Evolutionary conservation across 108 stramenopile species (phyloP).

Genomic region (Skeletonema menzelii): DNA sequence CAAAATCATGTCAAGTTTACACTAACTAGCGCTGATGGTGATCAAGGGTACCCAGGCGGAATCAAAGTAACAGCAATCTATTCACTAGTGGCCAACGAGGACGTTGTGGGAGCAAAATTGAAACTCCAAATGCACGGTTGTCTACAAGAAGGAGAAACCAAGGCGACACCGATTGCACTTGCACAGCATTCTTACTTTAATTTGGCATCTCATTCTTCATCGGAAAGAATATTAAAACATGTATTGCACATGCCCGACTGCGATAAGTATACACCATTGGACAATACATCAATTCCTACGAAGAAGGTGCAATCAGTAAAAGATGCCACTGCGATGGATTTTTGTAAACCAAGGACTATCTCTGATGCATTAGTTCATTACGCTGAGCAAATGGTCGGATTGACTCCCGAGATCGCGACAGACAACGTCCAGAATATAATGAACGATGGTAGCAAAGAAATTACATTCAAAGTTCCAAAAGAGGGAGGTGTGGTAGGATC

Average conservation of each 20-base stretch:
- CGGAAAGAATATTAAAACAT: constrained; percentile 66
- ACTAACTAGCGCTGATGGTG: constrained; percentile 63
- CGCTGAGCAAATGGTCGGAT: constrained; percentile 32
- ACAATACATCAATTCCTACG: constrained; percentile 68
- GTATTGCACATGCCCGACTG: constrained; percentile 53
- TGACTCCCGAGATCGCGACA: constrained; percentile 12
- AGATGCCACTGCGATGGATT: constrained; percentile 64
- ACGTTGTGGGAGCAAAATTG: constrained; percentile 24
- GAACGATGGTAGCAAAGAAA: not conserved
- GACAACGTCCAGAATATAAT: constrained; percentile 17
- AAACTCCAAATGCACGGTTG: constrained; percentile 57
- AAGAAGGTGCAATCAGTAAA: constrained; percentile 55
- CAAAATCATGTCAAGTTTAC: constrained; percentile 51
- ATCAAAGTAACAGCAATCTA: constrained; percentile 65
- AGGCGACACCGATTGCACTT: constrained; percentile 73
- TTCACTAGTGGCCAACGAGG: constrained; percentile 41
- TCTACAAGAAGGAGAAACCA: constrained; percentile 39
- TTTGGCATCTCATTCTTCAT: constrained; percentile 50
- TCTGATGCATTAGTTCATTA: constrained; percentile 53
- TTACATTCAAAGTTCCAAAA: constrained; percentile 18
- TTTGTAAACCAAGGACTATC: constrained; percentile 29
- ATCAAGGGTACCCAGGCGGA: constrained; percentile 83
- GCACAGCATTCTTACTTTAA: constrained; percentile 90
- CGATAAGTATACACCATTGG: constrained; percentile 68
- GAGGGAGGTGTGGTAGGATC: constrained; percentile 3